These are phyloP conservation scores for Entomophthora muscae DNA, from an alignment of 371 early-diverging fungal species.

Conservation along the genomic window DNA sequence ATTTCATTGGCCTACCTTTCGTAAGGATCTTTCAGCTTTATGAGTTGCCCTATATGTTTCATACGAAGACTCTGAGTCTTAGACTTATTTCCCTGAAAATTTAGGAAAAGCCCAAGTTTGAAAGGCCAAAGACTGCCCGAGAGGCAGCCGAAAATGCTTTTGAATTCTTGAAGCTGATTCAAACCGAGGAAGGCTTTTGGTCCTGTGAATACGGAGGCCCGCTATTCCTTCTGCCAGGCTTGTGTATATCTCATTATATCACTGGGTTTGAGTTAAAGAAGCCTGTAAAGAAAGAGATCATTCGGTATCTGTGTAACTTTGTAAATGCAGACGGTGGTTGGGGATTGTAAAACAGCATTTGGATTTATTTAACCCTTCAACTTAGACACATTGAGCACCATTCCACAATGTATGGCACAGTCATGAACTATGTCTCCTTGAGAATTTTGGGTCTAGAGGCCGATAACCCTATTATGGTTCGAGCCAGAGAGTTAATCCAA, in stretches of 20 bases:
- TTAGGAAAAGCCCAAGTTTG: constrained; percentile 4
- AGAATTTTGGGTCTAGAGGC: constrained; percentile 75
- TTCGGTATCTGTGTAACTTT: constrained; percentile 68
- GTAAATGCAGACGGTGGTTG: constrained; percentile 86
- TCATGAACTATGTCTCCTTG: constrained; percentile 78
- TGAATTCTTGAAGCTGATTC: constrained; percentile 66
- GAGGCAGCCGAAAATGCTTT: constrained; percentile 78
- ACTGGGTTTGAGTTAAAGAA: constrained; percentile 46
- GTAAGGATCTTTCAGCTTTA: constrained; percentile 16
- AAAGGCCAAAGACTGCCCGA: constrained; percentile 37
- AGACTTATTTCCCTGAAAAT: neutral
- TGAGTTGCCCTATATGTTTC: neutral
- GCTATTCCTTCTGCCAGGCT: constrained; percentile 84
- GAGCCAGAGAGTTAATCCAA: constrained; percentile 72
- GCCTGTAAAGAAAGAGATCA: constrained; percentile 49
- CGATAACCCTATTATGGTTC: constrained; percentile 70
- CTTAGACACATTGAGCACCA: constrained; percentile 75
- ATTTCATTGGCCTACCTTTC: constrained; percentile 71
- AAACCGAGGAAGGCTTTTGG: constrained; percentile 94
- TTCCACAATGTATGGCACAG: constrained; percentile 89
- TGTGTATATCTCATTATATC: constrained; percentile 70
- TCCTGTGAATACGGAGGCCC: constrained; percentile 95
- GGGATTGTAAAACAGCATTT: constrained; percentile 53
- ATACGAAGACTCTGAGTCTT: neutral
- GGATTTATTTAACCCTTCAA: constrained; percentile 1